These are phyloP conservation scores for Herpetomonas tarakana DNA, from an alignment of 208 protist genomes.

Conservation along the genomic window DNA sequence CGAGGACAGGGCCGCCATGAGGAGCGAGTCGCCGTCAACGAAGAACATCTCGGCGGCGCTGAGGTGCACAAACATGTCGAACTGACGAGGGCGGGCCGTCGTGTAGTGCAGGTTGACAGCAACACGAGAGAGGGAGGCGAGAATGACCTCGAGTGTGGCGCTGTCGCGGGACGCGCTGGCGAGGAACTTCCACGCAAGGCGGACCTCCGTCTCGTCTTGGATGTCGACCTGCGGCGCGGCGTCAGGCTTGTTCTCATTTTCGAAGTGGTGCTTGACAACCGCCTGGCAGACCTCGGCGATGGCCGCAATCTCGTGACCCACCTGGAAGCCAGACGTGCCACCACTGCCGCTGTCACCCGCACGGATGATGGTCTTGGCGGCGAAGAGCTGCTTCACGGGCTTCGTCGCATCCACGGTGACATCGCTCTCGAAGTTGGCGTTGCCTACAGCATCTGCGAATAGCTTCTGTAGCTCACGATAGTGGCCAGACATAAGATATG, in stretches of 20 bases:
- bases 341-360: not conserved
- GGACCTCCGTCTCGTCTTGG: slow-evolving; percentile 53
- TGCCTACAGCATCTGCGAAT: slow-evolving; percentile 35
- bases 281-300: slow-evolving; percentile 28
- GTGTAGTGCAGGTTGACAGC: slow-evolving; percentile 77
- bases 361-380: slow-evolving; percentile 22
- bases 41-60: slow-evolving; percentile 90
- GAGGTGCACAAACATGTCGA: slow-evolving; percentile 91
- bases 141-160: slow-evolving; percentile 29
- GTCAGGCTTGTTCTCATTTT: not conserved
- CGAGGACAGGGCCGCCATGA: slow-evolving; percentile 78
- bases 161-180: slow-evolving; percentile 19
- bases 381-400: slow-evolving; percentile 56
- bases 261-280: too few relatives aligned
- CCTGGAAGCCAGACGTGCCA: slow-evolving; percentile 1
- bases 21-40: slow-evolving; percentile 89
- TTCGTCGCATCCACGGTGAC: slow-evolving; percentile 42
- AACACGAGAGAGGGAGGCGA: slow-evolving; percentile 33
- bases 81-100: slow-evolving; percentile 72
- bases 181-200: slow-evolving; percentile 83
- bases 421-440: slow-evolving; percentile 43
- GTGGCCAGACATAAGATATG: slow-evolving; percentile 41
- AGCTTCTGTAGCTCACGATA: slow-evolving; percentile 47
- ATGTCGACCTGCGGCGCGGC: slow-evolving; percentile 29
- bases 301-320: slow-evolving; percentile 28